Base-by-base conservation (phyloP, 345 rosid species). In the Kandelia obovata region DNA sequence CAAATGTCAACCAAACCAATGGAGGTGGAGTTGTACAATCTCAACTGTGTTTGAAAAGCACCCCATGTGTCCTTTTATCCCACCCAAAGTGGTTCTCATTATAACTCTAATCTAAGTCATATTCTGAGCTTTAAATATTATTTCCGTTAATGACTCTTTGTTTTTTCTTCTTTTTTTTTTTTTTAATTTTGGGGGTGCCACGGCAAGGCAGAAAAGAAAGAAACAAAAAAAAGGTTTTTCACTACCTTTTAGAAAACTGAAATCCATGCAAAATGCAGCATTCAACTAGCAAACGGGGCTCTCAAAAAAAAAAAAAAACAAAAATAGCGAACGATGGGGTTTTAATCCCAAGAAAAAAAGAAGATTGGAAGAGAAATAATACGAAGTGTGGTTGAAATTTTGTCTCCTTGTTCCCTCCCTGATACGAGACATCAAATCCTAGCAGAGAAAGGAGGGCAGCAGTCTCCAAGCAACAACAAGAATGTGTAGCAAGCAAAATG, bases 1-100 rank as follows among this genome's bases (percentile, higher is more conserved):
- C 66, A 70, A 71, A 58, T 67, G 75, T 74, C 75, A 74, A 71
- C 76, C 53, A 68, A 71, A 49, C 58, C 26, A 65, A 43, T 53
- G 43, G 56, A 71, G 73, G 66, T 68, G 77, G 68, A 43, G 0
- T 53, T 49, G 21, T 63, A 60, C 52, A 65, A 65, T 20, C 27
- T 64, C 65, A 47, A 47, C 35, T 64, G 67, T 60, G 0, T 55
- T 53, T 37, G 10, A 56, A 35, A 26, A 67, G 15, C 6, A 31
- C 58, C 30, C 61, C 30, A 0, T 15, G 17, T 43, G 23, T 0
- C 62, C 25, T 58, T 67, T 13, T 59, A 0, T 43, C 35, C 0
- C 37, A 51, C 62, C 23, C 56, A 64, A 52, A 61, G 77, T 67
- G 71, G 58, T 35, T 43, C 62, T 68, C 57, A 62, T 53, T 61